Base-by-base conservation (phyloP, 2,329 filamentous ascomycete genomes). In the Neocucurbitaria cava region DNA sequence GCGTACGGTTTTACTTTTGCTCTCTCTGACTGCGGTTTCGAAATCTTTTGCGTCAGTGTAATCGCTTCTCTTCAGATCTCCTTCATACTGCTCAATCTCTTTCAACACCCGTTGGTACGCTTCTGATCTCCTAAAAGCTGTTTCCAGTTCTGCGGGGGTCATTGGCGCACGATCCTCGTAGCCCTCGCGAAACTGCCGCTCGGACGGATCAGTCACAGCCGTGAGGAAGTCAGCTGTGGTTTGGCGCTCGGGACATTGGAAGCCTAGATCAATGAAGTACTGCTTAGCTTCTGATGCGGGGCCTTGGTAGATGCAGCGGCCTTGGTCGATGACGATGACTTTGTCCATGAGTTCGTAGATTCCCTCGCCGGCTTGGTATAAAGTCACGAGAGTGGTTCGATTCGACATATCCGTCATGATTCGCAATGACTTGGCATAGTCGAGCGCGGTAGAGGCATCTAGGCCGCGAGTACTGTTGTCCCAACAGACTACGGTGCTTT, bases 381-480 rank as follows among this genome's bases (percentile, higher is more conserved):
- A 79, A 0, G 89, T 90, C 1, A 89, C 88, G 15, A 89, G 80
- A 0, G 87, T 89, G 0, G 88, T 90, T 7, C 87, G 84, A 61
- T 90, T 86, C 67, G 84, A 87, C 56, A 92, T 85, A 57, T 92
- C 88, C 3, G 91, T 93, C 85, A 92, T 90, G 54, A 92, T 87
- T 2, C 91, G 87, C 1, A 96, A 81, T 1, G 88, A 90, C 69
- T 87, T 88, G 9, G 87, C 89, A 64, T 91, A 94, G 66, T 93
- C 90, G 4, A 93, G 80, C 4, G 90, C 91, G 0, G 90, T 93
- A 1, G 87, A 90, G 1, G 89, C 88, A 69, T 95, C 90, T 0
- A 94, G 79, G n/a, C 91, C 91, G 43, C 90, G 82, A 0, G 90
- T 94, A 0, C 85, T 88, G 72, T 94, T 94, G 64, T 94, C 90